Evolutionary conservation across 2,329 filamentous ascomycete genomes (phyloP).

Genomic region (Cercospora zeina): DNA sequence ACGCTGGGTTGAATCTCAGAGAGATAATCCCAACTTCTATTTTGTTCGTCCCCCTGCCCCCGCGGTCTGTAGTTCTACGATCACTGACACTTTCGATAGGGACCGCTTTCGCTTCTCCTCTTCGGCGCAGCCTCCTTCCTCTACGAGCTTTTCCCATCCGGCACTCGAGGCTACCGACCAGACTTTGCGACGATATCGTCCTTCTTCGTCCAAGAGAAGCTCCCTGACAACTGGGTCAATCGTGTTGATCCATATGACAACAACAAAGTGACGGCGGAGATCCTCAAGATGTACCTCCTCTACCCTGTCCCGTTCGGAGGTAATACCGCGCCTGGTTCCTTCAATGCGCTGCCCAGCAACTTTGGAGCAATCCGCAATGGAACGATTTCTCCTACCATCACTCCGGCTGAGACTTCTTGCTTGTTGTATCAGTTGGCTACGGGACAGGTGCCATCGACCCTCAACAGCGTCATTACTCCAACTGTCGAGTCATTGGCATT

Average conservation of each 20-base stretch:
- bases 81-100: not conserved
- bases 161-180: constrained; percentile 31
- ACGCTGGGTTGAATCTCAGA: constrained; percentile 44
- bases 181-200: constrained; percentile 39
- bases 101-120: constrained; percentile 45
- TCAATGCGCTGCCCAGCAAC: constrained; percentile 39
- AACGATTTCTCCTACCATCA: constrained; percentile 40
- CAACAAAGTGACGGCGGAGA: constrained; percentile 41
- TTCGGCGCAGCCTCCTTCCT: constrained; percentile 49
- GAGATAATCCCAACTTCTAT: constrained; percentile 47
- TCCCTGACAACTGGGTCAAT: constrained; percentile 45
- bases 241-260: constrained; percentile 37
- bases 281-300: constrained; percentile 44
- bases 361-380: constrained; percentile 41
- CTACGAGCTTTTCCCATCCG: constrained; percentile 45
- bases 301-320: constrained; percentile 49
- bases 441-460: constrained; percentile 41
- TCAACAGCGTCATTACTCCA: constrained; percentile 43
- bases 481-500: constrained; percentile 42
- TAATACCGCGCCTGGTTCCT: constrained; percentile 35
- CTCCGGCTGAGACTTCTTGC: constrained; percentile 38
- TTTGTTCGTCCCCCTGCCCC: constrained; percentile 34
- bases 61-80: not conserved
- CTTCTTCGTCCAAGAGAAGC: constrained; percentile 46
- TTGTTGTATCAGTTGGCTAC: constrained; percentile 48